Conservation (phyloP, 352 stramenopile genomes). For the Phytopythium mirpurense region DNA sequence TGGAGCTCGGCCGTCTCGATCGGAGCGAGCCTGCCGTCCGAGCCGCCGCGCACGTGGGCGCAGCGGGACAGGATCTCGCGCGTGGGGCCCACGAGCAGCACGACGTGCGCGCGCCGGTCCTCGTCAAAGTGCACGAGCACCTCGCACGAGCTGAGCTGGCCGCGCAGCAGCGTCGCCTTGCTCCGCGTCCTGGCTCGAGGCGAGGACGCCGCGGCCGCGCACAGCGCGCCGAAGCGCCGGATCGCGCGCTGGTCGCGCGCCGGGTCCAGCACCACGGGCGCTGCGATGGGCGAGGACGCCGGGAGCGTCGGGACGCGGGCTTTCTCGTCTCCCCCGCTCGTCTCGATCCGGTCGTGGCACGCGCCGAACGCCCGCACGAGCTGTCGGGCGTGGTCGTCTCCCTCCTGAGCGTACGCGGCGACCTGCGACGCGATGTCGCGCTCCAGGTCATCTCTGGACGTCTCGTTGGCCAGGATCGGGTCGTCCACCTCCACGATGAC, state of each 20-base stretch:
- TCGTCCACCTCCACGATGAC: constrained; percentile 44
- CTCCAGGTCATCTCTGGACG: constrained; percentile 33
- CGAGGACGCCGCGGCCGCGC: constrained; percentile 20
- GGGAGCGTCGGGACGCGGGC: constrained; percentile 28
- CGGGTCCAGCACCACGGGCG: constrained; percentile 32
- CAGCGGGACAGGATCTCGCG: constrained; percentile 48
- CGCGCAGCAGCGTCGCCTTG: constrained; percentile 25
- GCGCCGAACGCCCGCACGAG: constrained; percentile 41
- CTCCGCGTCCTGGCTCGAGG: neutral
- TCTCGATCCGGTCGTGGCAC: constrained; percentile 31
- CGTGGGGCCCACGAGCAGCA: constrained; percentile 36
- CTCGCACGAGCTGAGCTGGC: constrained; percentile 42
- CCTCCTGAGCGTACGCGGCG: constrained; percentile 21
- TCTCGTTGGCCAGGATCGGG: constrained; percentile 34
- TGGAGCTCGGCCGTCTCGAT: constrained; percentile 38
- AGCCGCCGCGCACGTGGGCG: constrained; percentile 29
- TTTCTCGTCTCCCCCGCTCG: neutral
- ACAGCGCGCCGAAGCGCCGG: constrained; percentile 40
- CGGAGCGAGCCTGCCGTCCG: constrained; percentile 4
- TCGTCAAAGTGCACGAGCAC: constrained; percentile 58
- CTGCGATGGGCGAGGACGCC: constrained; percentile 31
- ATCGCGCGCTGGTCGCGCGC: constrained; percentile 41
- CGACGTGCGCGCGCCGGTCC: constrained; percentile 38
- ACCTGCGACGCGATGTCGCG: constrained; percentile 41
- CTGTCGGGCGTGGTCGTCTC: constrained; percentile 25